Conservation (phyloP, 2,329 filamentous ascomycete genomes). For the Beauveria sp. region DNA sequence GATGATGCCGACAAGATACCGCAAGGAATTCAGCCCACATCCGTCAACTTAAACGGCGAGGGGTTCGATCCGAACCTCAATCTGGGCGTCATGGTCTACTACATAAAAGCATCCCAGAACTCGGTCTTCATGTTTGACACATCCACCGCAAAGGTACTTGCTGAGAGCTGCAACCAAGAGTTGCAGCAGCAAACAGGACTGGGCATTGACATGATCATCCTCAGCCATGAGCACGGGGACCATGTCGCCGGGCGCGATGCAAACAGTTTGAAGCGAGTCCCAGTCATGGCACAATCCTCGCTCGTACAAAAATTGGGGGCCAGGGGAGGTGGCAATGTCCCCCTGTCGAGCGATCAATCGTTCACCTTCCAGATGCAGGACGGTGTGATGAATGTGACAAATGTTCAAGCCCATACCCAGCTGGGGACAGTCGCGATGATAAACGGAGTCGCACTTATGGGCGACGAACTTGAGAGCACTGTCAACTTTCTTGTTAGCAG, state of each 20-base stretch:
- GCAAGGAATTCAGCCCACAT: not conserved
- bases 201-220: not conserved
- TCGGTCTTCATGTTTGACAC: conserved; percentile 5
- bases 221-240: conserved; percentile 4
- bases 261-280: not conserved
- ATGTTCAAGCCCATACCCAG: not conserved
- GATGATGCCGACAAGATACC: conserved; percentile 1
- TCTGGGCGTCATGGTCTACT: conserved; percentile 4
- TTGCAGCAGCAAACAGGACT: not conserved
- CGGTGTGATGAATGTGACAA: not conserved
- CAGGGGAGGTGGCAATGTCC: not conserved
- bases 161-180: conserved; percentile 2
- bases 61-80: conserved; percentile 3
- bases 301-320: not conserved
- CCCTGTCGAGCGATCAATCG: not conserved
- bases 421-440: conserved; percentile 2
- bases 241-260: conserved; percentile 1
- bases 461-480: conserved; percentile 1
- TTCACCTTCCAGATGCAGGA: not conserved
- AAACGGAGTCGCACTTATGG: conserved; percentile 1
- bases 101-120: not conserved
- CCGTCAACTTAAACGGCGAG: not conserved
- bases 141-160: not conserved
- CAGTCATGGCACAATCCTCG: not conserved
- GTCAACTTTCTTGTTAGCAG: conserved; percentile 3